Percentiles rank a stretch among this genome's conserved stretches.
phyloP scores from a whole-genome alignment of 805 yeast genomes.

The Myxozyma kluyveri region DNA sequence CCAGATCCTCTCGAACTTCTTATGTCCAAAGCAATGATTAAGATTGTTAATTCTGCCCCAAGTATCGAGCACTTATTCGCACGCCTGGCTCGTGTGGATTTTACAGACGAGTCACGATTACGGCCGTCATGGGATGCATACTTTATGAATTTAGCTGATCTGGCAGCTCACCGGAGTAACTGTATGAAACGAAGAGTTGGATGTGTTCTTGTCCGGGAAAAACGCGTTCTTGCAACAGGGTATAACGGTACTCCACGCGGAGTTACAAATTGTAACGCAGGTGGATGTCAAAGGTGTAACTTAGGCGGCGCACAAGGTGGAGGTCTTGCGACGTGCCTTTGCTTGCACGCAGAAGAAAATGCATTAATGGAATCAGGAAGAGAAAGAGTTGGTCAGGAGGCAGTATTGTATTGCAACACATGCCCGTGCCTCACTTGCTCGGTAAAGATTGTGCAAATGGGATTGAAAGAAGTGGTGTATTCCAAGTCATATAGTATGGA shows the following conservation, averaged over 20 bases:
- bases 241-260: slow-evolving; percentile 97
- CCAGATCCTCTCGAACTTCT: slow-evolving; percentile 42
- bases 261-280: slow-evolving; percentile 83
- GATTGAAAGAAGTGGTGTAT: slow-evolving; percentile 87
- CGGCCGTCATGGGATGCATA: slow-evolving; percentile 97
- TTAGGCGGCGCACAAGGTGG: slow-evolving; percentile 54
- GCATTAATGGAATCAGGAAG: slow-evolving; percentile 93
- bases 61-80: slow-evolving; percentile 42
- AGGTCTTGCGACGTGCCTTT: slow-evolving; percentile 76
- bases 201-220: slow-evolving; percentile 84
- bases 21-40: slow-evolving; percentile 51
- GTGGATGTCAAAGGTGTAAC: slow-evolving; percentile 92
- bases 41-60: slow-evolving; percentile 52
- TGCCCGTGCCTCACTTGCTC: slow-evolving; percentile 96
- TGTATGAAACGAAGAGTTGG: slow-evolving; percentile 98
- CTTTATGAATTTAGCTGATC: slow-evolving; percentile 87
- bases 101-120: slow-evolving; percentile 56
- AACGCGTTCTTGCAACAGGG: slow-evolving; percentile 90
- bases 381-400: slow-evolving; percentile 61
- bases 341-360: slow-evolving; percentile 96
- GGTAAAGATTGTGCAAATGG: slow-evolving; percentile 90
- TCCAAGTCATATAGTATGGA: slow-evolving; percentile 94
- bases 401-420: slow-evolving; percentile 84
- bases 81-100: slow-evolving; percentile 44
- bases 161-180: slow-evolving; percentile 88